Evolutionary conservation across 2,329 filamentous ascomycete species (phyloP), one percentile per base, ranked within the genome.

Genomic region (Neonectria magnoliae): DNA sequence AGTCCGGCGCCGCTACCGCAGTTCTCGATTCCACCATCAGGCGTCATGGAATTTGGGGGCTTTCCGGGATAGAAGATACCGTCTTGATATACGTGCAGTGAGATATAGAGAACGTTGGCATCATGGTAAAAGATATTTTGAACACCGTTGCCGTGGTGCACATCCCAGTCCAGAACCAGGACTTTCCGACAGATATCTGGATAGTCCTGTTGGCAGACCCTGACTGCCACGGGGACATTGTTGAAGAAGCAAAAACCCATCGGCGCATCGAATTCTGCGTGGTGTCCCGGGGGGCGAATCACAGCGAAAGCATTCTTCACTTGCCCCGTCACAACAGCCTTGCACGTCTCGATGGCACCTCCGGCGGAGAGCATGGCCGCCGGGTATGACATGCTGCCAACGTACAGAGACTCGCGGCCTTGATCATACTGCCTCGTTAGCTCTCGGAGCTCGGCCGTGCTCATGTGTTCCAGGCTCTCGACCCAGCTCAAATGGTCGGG

Each of bases 201-300:
- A 71, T 92, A 96, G 64, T 94, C 90, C 57, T 86, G 82, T 76
- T 97, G 94, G 76, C 94, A 98, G 13, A 94, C 92, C 64, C 89
- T 91, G n/a, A 94, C 91, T 1, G 94, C 95, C 63, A 99, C 92
- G 20, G 93, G 94, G 3, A 98, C 96, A 75, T 99, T 99, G 81
- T 99, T 98, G 82, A 98, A 98, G 64, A 98, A 88, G 77, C 96
- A 99, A 76, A 99, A 99, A 0, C 96, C 96, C 86, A 97, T 96
- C 1, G 95, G 88, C 38, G 90, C 85, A 73, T 96, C 87, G 62
- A 89, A 90, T 76, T 99, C 96, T 1, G 96, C 96, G 78, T 99
- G 96, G 75, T 99, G 96, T 0, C 96, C 96, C 0, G 96, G 96
- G 2, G 96, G 96, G 14, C 96, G 89, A 73, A 99, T 97, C 41